Evolutionary conservation across 2,329 filamentous ascomycete genomes (phyloP).

Genomic region (Rhynchosporium graminicola): DNA sequence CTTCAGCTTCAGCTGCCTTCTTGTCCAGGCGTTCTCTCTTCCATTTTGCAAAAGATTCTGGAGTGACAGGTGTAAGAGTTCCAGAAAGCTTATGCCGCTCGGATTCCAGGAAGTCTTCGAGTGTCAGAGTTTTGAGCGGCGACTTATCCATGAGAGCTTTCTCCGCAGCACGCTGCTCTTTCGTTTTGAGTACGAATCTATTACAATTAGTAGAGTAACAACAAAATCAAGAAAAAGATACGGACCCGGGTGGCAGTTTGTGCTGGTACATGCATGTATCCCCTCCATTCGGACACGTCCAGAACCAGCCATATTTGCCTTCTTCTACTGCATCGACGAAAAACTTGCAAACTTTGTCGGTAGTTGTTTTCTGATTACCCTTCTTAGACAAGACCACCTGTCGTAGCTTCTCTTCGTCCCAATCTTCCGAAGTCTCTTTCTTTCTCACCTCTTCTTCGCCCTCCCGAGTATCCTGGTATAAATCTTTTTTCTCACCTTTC

Average conservation of each 20-base stretch:
- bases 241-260: constrained; percentile 88
- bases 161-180: constrained; percentile 92
- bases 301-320: constrained; percentile 99
- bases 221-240: constrained; percentile 33
- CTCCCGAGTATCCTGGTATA: constrained; percentile 83
- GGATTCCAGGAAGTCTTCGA: constrained; percentile 96
- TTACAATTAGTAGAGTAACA: constrained; percentile 33
- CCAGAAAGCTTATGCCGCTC: constrained; percentile 95
- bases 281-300: constrained; percentile 93
- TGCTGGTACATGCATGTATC: constrained; percentile 99
- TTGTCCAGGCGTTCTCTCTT: constrained; percentile 93
- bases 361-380: constrained; percentile 91
- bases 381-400: constrained; percentile 94
- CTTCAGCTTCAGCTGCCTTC: constrained; percentile 92
- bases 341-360: constrained; percentile 98
- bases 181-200: constrained; percentile 95
- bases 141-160: constrained; percentile 96
- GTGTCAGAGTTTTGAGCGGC: constrained; percentile 86
- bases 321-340: constrained; percentile 98
- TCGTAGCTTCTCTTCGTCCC: constrained; percentile 95
- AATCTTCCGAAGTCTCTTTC: constrained; percentile 89
- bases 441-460: constrained; percentile 78
- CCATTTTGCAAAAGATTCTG: constrained; percentile 93
- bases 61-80: constrained; percentile 88
- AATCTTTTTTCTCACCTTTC: constrained; percentile 86